phyloP scores from a whole-genome alignment of 2,329 filamentous ascomycete genomes.

The Colletotrichum karsti region DNA sequence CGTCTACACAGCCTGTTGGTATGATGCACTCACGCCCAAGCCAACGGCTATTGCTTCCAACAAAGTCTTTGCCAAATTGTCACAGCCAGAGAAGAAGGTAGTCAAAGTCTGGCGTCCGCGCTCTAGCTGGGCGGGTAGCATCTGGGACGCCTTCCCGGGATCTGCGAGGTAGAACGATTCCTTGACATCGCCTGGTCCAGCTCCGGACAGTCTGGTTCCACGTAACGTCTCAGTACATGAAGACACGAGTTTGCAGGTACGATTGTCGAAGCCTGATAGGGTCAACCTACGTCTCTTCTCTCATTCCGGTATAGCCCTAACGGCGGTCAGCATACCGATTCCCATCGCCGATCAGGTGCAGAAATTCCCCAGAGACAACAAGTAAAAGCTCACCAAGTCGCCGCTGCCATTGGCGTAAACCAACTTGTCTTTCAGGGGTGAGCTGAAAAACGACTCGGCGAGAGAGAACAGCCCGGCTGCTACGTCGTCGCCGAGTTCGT shows the following conservation, averaged over 20 bases:
- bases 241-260: not conserved
- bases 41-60: conserved; percentile 71
- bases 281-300: conserved; percentile 27
- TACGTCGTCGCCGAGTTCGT: conserved; percentile 22
- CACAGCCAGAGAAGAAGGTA: conserved; percentile 20
- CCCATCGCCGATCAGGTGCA: not conserved
- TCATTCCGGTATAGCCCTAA: conserved; percentile 30
- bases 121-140: conserved; percentile 21
- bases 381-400: conserved; percentile 17
- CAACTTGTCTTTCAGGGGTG: conserved; percentile 8
- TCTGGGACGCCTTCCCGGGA: conserved; percentile 7
- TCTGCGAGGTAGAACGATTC: conserved; percentile 30
- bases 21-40: conserved; percentile 62
- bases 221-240: not conserved
- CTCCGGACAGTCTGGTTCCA: conserved; percentile 21
- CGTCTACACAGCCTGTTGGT: not conserved
- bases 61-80: conserved; percentile 13
- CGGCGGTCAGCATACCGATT: not conserved
- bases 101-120: not conserved
- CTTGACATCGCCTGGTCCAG: conserved; percentile 27
- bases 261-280: not conserved
- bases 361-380: not conserved
- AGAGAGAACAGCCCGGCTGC: conserved; percentile 22
- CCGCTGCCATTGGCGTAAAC: conserved; percentile 23
- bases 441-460: conserved; percentile 22